phyloP scores from a whole-genome alignment of 1,284 basidiomycete species.

The Puccinia coronata region DNA sequence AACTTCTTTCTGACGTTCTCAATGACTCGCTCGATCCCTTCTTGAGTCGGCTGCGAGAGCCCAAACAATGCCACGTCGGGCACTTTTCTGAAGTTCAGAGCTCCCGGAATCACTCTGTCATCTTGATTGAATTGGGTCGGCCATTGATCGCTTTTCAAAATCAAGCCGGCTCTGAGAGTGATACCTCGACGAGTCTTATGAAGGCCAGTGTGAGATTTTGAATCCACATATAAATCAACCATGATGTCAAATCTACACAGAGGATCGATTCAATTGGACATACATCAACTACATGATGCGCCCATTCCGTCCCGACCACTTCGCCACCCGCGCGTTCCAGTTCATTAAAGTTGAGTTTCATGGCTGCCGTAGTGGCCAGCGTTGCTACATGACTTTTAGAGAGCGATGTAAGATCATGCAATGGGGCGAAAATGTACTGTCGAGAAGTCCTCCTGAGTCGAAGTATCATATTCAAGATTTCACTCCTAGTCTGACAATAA shows the following conservation, averaged over 20 bases:
- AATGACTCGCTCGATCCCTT: slow-evolving; percentile 84
- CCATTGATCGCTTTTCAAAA: slow-evolving; percentile 86
- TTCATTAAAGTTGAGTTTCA: slow-evolving; percentile 60
- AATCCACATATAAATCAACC: not conserved
- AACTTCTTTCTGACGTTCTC: slow-evolving; percentile 55
- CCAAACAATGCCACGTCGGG: slow-evolving; percentile 83
- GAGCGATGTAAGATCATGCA: slow-evolving; percentile 80
- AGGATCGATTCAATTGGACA: slow-evolving; percentile 49
- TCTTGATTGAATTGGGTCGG: slow-evolving; percentile 66
- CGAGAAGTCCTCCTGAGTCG: slow-evolving; percentile 74
- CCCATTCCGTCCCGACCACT: slow-evolving; percentile 88
- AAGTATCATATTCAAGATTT: slow-evolving; percentile 63
- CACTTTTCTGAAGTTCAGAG: slow-evolving; percentile 90
- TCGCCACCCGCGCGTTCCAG: slow-evolving; percentile 77
- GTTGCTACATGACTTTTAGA: slow-evolving; percentile 66
- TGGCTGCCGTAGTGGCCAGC: slow-evolving; percentile 57
- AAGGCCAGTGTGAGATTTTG: not conserved
- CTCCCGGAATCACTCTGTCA: slow-evolving; percentile 68
- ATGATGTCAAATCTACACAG: not conserved
- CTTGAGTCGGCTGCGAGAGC: slow-evolving; percentile 82
- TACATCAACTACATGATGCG: slow-evolving; percentile 84
- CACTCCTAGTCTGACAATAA: slow-evolving; percentile 43
- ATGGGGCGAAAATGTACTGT: slow-evolving; percentile 81
- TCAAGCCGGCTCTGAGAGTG: slow-evolving; percentile 80
- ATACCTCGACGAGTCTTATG: slow-evolving; percentile 82